phyloP scores from a whole-genome alignment of 2,329 filamentous ascomycete species.

The Talaromyces atroroseus region DNA sequence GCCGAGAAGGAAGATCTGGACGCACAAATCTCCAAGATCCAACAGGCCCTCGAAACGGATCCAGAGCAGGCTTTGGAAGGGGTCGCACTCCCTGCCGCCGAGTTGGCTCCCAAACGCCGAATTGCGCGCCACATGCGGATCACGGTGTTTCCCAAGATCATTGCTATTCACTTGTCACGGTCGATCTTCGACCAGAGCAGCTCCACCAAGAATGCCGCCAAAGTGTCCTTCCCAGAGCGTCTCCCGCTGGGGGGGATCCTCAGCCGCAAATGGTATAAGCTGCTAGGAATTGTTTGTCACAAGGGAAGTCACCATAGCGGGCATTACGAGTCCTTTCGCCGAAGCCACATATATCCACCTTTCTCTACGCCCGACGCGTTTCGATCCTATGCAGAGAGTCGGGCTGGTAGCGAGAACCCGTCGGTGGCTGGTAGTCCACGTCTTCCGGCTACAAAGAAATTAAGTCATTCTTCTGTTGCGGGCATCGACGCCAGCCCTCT shows the following conservation, averaged over 20 bases:
- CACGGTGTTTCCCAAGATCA: slow-evolving; percentile 77
- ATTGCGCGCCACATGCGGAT: slow-evolving; percentile 88
- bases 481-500: slow-evolving; percentile 26
- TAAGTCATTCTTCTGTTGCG: slow-evolving; percentile 13
- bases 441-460: slow-evolving; percentile 33
- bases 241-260: slow-evolving; percentile 75
- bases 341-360: slow-evolving; percentile 72
- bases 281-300: slow-evolving; percentile 85
- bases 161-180: slow-evolving; percentile 86
- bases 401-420: slow-evolving; percentile 48
- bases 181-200: slow-evolving; percentile 80
- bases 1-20: slow-evolving; percentile 49
- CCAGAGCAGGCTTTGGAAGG: slow-evolving; percentile 71
- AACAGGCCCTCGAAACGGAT: slow-evolving; percentile 67
- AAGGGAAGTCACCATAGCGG: slow-evolving; percentile 94
- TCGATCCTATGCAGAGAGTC: slow-evolving; percentile 65
- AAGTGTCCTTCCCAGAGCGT: slow-evolving; percentile 86
- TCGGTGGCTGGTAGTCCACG: slow-evolving; percentile 47
- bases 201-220: slow-evolving; percentile 90
- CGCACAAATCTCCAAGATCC: slow-evolving; percentile 59
- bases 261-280: slow-evolving; percentile 71
- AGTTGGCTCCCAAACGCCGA: slow-evolving; percentile 68
- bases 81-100: slow-evolving; percentile 68
- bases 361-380: slow-evolving; percentile 80
- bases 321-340: slow-evolving; percentile 92